These are phyloP conservation scores for Coleophoma crateriformis DNA, from an alignment of 2,329 filamentous ascomycete genomes.

Conservation along the genomic window DNA sequence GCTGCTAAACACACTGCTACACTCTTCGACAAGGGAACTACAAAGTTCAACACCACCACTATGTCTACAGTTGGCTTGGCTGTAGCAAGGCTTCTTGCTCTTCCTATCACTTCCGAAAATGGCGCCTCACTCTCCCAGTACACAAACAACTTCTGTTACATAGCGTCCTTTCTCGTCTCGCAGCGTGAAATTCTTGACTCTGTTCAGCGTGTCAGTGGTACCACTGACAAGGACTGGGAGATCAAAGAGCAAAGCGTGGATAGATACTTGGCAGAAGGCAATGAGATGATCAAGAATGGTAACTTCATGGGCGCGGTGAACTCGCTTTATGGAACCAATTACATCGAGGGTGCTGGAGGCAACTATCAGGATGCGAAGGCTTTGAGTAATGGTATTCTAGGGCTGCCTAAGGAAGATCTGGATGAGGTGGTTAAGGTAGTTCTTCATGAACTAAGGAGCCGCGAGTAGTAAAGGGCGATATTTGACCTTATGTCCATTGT, in stretches of 20 bases:
- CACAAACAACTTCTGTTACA: slow-evolving; percentile 34
- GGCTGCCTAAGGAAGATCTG: slow-evolving; percentile 12
- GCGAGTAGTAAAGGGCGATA: too few species aligned
- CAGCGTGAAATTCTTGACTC: slow-evolving; percentile 43
- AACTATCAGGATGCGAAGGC: slow-evolving; percentile 8
- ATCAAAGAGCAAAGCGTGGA: slow-evolving; percentile 5
- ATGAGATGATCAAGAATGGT: slow-evolving; percentile 7
- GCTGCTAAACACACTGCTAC: too few species aligned
- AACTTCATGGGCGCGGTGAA: slow-evolving; percentile 9
- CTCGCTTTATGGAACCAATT: slow-evolving; percentile 11
- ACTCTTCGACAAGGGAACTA: slow-evolving; percentile 6
- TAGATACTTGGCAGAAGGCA: slow-evolving; percentile 8
- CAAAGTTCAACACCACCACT: slow-evolving; percentile 38
- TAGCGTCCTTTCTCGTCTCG: slow-evolving; percentile 38
- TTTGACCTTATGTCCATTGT: too few species aligned
- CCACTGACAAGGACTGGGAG: slow-evolving; percentile 13
- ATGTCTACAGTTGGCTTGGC: slow-evolving; percentile 47
- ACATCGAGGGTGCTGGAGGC: slow-evolving; percentile 9
- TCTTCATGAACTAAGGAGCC: background rate
- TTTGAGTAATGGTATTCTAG: slow-evolving; percentile 9
- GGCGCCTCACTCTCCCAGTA: slow-evolving; percentile 30
- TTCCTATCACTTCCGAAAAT: slow-evolving; percentile 23
- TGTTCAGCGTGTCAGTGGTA: slow-evolving; percentile 14
- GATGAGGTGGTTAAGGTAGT: slow-evolving; percentile 11
- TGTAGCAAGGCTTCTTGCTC: slow-evolving; percentile 41